phyloP scores from a whole-genome alignment of 164 flowering plant genomes.

The Stephania yunnanensis region DNA sequence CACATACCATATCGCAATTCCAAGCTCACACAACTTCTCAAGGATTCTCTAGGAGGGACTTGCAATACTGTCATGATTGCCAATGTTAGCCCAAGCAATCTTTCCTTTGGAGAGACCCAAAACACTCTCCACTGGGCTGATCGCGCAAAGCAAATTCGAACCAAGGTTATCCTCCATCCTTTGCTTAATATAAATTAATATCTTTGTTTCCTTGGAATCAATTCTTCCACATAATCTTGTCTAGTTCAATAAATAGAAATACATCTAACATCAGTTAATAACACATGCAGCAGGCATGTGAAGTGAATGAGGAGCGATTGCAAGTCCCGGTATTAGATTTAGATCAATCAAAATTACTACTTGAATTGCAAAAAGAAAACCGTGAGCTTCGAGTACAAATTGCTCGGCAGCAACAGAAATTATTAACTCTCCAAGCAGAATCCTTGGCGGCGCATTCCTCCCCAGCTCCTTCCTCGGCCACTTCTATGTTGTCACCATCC shows the following conservation, averaged over 20 bases:
- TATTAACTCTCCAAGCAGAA: constrained; percentile 58
- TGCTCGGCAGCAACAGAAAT: constrained; percentile 67
- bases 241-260: background rate
- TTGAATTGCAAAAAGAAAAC: constrained; percentile 81
- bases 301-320: constrained; percentile 41
- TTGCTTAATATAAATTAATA: background rate
- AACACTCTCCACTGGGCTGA: constrained; percentile 98
- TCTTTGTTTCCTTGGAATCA: background rate
- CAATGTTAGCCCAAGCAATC: constrained; percentile 86
- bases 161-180: constrained; percentile 41
- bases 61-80: constrained; percentile 97
- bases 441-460: constrained; percentile 59
- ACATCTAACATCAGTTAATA: background rate
- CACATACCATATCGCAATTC: constrained; percentile 89
- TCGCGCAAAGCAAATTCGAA: constrained; percentile 85
- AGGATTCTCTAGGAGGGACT: constrained; percentile 87
- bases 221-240: background rate
- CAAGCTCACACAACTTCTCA: constrained; percentile 91
- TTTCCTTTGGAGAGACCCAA: constrained; percentile 84
- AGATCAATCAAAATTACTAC: constrained; percentile 67
- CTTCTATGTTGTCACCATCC: constrained; percentile 47
- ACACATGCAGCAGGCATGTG: constrained; percentile 32
- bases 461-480: constrained; percentile 50
- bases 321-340: constrained; percentile 50
- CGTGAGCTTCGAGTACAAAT: constrained; percentile 63